A percentile compares a stretch with the other conserved stretches of the same genome.
These are phyloP conservation scores for Halophytophthora polymorphica DNA, from an alignment of 352 stramenopile genomes.

Conservation along the genomic window DNA sequence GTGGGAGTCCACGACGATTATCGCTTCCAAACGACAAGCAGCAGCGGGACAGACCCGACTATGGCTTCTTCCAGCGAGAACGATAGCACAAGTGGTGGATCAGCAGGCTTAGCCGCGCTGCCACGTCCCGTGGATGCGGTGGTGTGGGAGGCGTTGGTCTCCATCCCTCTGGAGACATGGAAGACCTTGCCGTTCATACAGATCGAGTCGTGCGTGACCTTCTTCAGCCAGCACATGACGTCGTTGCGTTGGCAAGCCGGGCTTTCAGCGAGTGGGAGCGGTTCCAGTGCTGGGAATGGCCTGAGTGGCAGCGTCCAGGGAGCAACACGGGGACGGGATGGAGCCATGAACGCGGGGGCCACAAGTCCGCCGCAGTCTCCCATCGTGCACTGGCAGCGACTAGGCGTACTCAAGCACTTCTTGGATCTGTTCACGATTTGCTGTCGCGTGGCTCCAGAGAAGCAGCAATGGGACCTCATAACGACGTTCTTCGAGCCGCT, in stretches of 20 bases:
- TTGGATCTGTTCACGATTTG: conserved; percentile 77
- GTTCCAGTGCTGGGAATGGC: neutral
- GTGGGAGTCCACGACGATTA: conserved; percentile 83
- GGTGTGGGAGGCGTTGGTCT: conserved; percentile 66
- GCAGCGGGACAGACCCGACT: neutral
- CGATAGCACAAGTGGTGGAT: conserved; percentile 7
- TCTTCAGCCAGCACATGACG: conserved; percentile 60
- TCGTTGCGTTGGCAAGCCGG: conserved; percentile 54
- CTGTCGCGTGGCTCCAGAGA: conserved; percentile 51
- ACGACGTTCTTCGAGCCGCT: conserved; percentile 75
- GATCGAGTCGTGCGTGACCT: conserved; percentile 46
- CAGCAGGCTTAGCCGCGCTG: conserved; percentile 17
- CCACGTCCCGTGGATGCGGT: conserved; percentile 56
- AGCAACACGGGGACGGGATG: conserved; percentile 10
- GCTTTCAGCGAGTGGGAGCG: conserved; percentile 15
- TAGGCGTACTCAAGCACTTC: conserved; percentile 72
- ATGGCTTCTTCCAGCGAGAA: conserved; percentile 4
- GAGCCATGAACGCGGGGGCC: conserved; percentile 4
- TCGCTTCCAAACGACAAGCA: conserved; percentile 46
- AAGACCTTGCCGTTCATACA: conserved; percentile 41
- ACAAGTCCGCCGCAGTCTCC: conserved; percentile 30
- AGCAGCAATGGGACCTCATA: conserved; percentile 68
- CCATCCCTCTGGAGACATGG: conserved; percentile 44
- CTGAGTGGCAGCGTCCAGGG: conserved; percentile 1
- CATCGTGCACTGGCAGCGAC: conserved; percentile 65